Base-by-base conservation (phyloP, 768 basidiomycete genomes). In the Cystobasidium ongulense region DNA sequence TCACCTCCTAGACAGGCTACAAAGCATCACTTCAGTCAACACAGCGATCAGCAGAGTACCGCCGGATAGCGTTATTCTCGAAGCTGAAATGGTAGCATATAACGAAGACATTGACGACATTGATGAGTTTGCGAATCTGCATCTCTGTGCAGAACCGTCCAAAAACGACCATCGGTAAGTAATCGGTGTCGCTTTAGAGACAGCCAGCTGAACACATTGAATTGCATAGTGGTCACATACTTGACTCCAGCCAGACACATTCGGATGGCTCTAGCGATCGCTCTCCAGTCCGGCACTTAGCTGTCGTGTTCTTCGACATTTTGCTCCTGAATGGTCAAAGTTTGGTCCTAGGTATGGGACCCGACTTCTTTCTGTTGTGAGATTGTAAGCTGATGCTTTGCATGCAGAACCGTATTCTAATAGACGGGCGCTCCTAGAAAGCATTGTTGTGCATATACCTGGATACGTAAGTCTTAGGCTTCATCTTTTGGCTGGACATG, bases 61-160 rank as follows among this genome's bases (percentile, higher is more conserved):
- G 1, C 27, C 66, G 17, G 57, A 70, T 1, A 82, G 80, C 17
- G 76, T 84, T 33, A 82, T 87, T 7, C 76, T 89, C 0, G 93
- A 97, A 78, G 92, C 92, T 1, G 93, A 97, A 81, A 91, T 95
- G 88, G 88, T 95, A 4, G 88, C 90, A 0, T 95, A 86, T 80
- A 85, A 89, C 41, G 88, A 88, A 31, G 80, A 80, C 0, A 79
- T 81, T 23, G 74, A 82, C 11, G 78, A 82, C 29, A 86, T 95
- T 63, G 91, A 92, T 76, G 91, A 92, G 87, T 81, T 79, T 83
- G 83, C 76, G 71, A 23, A 62, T 33, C 21, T 61, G 74, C 21
- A 50, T n/a, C 0, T 53, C 18, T 17, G 74, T 72, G 10, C 73
- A 74, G 38, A 21, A 10, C 23, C 35, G 53, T 27, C 13, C 59